phyloP scores from a whole-genome alignment of 2,329 filamentous ascomycete genomes.

The Alternaria tenuissima region DNA sequence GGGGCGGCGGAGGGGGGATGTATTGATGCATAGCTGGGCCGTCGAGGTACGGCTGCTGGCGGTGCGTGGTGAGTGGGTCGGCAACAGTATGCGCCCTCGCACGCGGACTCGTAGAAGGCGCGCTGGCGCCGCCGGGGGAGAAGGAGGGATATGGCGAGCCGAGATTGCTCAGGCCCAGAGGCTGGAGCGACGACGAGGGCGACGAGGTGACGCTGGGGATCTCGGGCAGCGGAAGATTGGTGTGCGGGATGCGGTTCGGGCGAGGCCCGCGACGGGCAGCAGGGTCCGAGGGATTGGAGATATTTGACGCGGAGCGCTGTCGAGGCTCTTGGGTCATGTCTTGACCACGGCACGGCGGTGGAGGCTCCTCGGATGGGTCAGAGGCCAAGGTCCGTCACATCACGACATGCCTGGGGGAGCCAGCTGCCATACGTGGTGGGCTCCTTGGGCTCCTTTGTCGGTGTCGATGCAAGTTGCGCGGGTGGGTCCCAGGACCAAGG shows the following conservation, averaged over 20 bases:
- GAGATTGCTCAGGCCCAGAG: constrained; percentile 44
- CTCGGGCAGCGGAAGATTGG: constrained; percentile 33
- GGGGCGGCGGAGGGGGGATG: constrained; percentile 58
- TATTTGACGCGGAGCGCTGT: constrained; percentile 45
- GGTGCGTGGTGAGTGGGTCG: constrained; percentile 43
- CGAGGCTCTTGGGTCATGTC: constrained; percentile 44
- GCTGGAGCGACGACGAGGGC: constrained; percentile 40
- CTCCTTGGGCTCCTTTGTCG: constrained; percentile 13
- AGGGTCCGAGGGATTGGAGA: constrained; percentile 37
- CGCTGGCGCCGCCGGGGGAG: constrained; percentile 36
- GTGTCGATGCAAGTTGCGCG: constrained; percentile 9
- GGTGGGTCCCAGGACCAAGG: constrained; percentile 12
- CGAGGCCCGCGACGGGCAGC: constrained; percentile 31
- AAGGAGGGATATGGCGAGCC: constrained; percentile 53
- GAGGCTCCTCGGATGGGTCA: constrained; percentile 30
- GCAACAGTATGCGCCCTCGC: constrained; percentile 55
- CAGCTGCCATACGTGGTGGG: background rate
- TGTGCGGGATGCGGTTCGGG: constrained; percentile 33
- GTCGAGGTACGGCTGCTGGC: constrained; percentile 38
- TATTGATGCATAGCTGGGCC: constrained; percentile 49
- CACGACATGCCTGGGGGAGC: constrained; percentile 32
- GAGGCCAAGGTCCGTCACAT: constrained; percentile 27
- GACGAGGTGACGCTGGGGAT: constrained; percentile 30
- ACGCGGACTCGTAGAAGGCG: constrained; percentile 46
- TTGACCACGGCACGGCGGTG: constrained; percentile 5